phyloP scores from a whole-genome alignment of 1,284 basidiomycete species.

The Rhodotorula sp. region DNA sequence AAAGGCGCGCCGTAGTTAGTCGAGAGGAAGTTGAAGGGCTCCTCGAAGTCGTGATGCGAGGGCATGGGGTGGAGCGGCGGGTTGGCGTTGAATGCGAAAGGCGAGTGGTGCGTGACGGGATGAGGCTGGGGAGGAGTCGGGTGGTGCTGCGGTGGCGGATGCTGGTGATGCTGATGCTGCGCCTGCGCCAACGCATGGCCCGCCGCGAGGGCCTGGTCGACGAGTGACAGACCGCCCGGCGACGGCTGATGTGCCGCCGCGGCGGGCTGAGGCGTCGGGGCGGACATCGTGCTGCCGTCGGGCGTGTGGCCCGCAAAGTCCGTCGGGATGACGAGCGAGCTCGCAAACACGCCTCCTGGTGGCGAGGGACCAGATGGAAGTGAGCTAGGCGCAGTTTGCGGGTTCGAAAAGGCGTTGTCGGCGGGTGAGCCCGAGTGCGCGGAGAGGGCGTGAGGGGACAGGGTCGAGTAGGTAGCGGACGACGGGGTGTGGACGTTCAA shows the following conservation, averaged over 20 bases:
- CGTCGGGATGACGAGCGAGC: slow-evolving; percentile 26
- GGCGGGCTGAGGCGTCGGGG: background rate
- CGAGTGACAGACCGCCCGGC: slow-evolving; percentile 20
- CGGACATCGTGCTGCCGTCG: slow-evolving; percentile 1
- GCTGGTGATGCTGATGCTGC: background rate
- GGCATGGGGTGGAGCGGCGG: slow-evolving; percentile 12
- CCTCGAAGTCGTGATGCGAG: slow-evolving; percentile 31
- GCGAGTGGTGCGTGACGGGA: slow-evolving; percentile 9
- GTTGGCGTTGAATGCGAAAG: slow-evolving; percentile 19
- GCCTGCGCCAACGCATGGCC: slow-evolving; percentile 6
- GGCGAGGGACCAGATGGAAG: slow-evolving; percentile 11
- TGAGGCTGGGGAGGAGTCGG: slow-evolving; percentile 5
- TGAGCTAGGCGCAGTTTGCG: slow-evolving; percentile 9
- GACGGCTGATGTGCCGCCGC: slow-evolving; percentile 1
- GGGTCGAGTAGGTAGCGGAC: slow-evolving; percentile 24
- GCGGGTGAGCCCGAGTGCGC: slow-evolving; percentile 27
- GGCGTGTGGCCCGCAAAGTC: slow-evolving; percentile 6
- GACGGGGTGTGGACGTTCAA: slow-evolving; percentile 26
- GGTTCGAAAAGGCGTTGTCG: slow-evolving; percentile 24
- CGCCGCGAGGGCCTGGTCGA: slow-evolving; percentile 23
- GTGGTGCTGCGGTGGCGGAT: background rate
- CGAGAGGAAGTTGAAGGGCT: slow-evolving; percentile 39
- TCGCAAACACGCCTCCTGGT: slow-evolving; percentile 14
- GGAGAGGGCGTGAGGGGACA: slow-evolving; percentile 33
- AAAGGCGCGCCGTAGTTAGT: slow-evolving; percentile 41